Conservation (phyloP, 2,329 filamentous ascomycete species). For the Aspergillus unguis region DNA sequence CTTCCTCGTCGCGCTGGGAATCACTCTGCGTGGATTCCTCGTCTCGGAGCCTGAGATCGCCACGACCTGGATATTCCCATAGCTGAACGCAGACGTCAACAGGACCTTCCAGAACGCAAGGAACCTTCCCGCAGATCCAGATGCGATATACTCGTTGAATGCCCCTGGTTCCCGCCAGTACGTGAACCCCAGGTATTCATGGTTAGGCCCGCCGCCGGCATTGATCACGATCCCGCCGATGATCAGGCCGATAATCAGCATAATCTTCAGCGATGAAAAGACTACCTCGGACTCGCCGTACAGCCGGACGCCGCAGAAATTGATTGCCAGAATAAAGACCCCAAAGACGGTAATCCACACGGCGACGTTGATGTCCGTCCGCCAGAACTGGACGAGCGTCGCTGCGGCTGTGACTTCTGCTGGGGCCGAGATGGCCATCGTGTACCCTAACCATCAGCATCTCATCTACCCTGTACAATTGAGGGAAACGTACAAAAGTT, state of each 20-base stretch:
- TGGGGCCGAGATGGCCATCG: not conserved
- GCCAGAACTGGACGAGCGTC: conserved; percentile 3
- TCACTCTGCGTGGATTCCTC: not conserved
- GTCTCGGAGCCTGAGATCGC: conserved; percentile 3
- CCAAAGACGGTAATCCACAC: not conserved
- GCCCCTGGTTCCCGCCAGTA: conserved; percentile 18
- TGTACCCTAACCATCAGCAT: not conserved
- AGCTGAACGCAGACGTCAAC: not conserved
- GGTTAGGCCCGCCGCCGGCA: conserved; percentile 17
- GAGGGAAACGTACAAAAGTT: not conserved
- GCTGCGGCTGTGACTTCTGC: conserved; percentile 2
- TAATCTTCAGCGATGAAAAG: conserved; percentile 18
- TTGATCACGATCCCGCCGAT: conserved; percentile 16
- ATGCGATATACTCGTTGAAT: conserved; percentile 13
- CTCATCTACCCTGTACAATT: not conserved
- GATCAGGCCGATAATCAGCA: conserved; percentile 20
- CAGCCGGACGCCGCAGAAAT: not conserved
- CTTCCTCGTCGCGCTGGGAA: not conserved
- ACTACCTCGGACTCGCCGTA: conserved; percentile 18
- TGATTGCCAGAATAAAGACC: not conserved
- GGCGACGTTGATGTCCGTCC: not conserved
- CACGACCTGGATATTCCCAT: not conserved
- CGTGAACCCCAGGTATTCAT: conserved; percentile 15
- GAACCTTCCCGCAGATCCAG: conserved; percentile 18
- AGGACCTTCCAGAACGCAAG: conserved; percentile 18